Conservation (phyloP, 148 eudicot species). For the Pouteria glomerata region DNA sequence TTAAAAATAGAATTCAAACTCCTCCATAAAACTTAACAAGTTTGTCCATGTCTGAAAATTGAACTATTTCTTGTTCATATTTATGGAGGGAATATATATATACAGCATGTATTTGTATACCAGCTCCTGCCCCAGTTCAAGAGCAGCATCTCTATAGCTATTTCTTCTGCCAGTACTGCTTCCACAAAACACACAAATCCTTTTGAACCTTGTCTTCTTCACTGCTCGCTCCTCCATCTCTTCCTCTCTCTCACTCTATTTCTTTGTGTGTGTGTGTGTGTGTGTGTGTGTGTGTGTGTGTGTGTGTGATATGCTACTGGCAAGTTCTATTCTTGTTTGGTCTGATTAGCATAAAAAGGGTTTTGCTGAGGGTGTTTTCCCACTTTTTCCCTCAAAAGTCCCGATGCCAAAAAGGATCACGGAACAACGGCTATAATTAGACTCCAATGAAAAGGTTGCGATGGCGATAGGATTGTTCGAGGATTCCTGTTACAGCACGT, state of each 20-base stretch:
- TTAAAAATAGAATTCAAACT: neutral
- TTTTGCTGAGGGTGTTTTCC: neutral
- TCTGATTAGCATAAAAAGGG: neutral
- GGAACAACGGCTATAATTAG: slow-evolving; percentile 17
- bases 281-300: no score
- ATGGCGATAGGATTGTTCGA: slow-evolving; percentile 10
- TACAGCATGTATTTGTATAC: no score
- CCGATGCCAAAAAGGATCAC: slow-evolving; percentile 11
- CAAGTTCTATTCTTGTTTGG: neutral
- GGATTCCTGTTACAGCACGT: slow-evolving; percentile 21
- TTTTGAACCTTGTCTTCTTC: slow-evolving; percentile 46
- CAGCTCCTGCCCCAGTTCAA: slow-evolving; percentile 49
- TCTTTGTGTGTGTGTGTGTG: neutral
- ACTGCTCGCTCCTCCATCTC: slow-evolving; percentile 15
- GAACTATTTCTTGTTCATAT: no score
- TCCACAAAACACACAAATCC: slow-evolving; percentile 45
- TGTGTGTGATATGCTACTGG: no score
- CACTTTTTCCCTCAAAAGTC: neutral
- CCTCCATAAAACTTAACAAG: no score
- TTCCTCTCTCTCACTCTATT: neutral
- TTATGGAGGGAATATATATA: neutral
- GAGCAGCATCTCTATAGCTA: slow-evolving; percentile 45
- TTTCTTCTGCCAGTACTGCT: slow-evolving; percentile 37
- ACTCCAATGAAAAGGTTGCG: slow-evolving; percentile 7
- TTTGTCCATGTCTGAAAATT: no score